Conservation (phyloP, 2,329 filamentous ascomycete genomes). For the Cercospora beticola region DNA sequence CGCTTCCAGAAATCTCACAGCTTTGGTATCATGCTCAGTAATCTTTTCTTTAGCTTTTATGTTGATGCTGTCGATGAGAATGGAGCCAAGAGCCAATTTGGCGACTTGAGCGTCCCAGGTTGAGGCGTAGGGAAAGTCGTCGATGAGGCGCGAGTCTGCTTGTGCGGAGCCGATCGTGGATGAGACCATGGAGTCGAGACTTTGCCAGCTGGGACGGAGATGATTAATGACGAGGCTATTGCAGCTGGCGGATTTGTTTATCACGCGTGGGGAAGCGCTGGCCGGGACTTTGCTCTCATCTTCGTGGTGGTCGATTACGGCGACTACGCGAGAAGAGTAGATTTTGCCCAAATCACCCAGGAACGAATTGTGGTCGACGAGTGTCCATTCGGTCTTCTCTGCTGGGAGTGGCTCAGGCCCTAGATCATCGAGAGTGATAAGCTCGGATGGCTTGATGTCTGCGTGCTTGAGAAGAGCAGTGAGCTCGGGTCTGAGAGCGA, state of each 20-base stretch:
- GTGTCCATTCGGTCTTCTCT: constrained; percentile 64
- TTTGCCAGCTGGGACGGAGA: constrained; percentile 59
- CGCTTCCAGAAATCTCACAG: constrained; percentile 60
- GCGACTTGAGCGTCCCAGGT: constrained; percentile 61
- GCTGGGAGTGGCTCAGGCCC: constrained; percentile 46
- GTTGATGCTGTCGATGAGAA: constrained; percentile 72
- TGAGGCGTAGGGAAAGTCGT: constrained; percentile 39
- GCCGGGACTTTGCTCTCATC: constrained; percentile 62
- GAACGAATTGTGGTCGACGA: constrained; percentile 78
- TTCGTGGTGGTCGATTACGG: constrained; percentile 76
- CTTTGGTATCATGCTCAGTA: constrained; percentile 59
- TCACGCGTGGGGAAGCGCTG: constrained; percentile 57
- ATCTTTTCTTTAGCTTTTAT: constrained; percentile 62
- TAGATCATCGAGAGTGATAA: constrained; percentile 65
- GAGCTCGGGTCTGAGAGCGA: constrained; percentile 72
- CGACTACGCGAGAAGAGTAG: constrained; percentile 57
- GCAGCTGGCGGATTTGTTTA: constrained; percentile 71
- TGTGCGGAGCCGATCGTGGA: constrained; percentile 46
- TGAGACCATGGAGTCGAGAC: constrained; percentile 39
- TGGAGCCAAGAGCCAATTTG: constrained; percentile 65
- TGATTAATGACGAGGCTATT: constrained; percentile 67
- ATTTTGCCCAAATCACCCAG: constrained; percentile 59
- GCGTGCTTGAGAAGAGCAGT: constrained; percentile 62
- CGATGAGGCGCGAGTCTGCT: constrained; percentile 40
- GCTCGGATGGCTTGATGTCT: constrained; percentile 58